These are phyloP conservation scores for Xylariaceae sp. DNA, from an alignment of 2,329 filamentous ascomycete genomes.

Conservation along the genomic window DNA sequence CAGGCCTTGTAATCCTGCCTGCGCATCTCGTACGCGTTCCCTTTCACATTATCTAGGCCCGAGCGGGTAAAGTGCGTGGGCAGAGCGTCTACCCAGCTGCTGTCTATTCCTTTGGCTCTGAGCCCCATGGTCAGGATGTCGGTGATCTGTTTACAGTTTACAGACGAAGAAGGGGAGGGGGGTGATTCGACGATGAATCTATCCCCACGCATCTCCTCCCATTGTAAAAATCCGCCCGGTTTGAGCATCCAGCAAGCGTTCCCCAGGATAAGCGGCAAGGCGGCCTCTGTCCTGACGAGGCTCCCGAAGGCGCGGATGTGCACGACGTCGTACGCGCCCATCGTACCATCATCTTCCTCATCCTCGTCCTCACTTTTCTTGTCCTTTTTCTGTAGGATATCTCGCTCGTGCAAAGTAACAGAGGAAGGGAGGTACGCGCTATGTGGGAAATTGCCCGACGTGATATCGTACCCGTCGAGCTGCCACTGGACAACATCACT, in stretches of 20 bases:
- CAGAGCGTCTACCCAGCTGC: background rate
- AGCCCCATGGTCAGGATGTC: background rate
- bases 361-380: constrained; percentile 4
- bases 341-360: constrained; percentile 12
- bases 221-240: constrained; percentile 24
- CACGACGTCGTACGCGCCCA: constrained; percentile 22
- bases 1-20: constrained; percentile 21
- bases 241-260: constrained; percentile 17
- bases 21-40: background rate
- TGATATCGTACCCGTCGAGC: constrained; percentile 23
- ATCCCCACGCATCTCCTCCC: constrained; percentile 20
- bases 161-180: constrained; percentile 4
- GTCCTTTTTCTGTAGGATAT: too few species aligned
- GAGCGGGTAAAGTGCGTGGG: background rate
- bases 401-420: constrained; percentile 16
- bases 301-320: constrained; percentile 20
- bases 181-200: constrained; percentile 16
- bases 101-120: background rate
- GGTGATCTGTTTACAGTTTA: background rate
- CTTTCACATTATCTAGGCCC: constrained; percentile 4
- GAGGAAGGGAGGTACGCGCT: constrained; percentile 12
- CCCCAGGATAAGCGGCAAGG: constrained; percentile 13
- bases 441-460: constrained; percentile 18
- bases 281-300: constrained; percentile 12
- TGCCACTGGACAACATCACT: constrained; percentile 3